Evolutionary conservation across 345 rosid species (phyloP).

Genomic region (Syzygium grande): DNA sequence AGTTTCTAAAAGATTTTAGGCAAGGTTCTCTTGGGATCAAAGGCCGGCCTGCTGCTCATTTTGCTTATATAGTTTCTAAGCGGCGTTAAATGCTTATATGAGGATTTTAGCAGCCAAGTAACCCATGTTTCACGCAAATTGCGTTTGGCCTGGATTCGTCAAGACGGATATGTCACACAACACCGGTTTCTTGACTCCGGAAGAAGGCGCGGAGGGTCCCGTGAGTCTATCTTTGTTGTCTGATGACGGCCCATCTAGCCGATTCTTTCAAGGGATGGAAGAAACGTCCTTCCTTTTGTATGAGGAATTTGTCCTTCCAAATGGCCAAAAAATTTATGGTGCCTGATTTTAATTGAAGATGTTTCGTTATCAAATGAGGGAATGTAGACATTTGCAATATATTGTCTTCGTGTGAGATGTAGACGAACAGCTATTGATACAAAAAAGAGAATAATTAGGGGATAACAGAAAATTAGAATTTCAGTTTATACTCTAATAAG

Average conservation of each 20-base stretch:
- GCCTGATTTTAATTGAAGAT: neutral
- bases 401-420: neutral
- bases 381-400: neutral
- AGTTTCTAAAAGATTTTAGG: constrained; percentile 29
- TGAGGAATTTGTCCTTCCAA: neutral
- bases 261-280: constrained; percentile 3
- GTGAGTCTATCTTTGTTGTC: constrained; percentile 6
- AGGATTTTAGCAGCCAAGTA: constrained; percentile 8
- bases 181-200: neutral
- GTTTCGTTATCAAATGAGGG: neutral
- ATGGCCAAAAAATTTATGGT: neutral
- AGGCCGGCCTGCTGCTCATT: constrained; percentile 16
- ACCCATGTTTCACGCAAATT: neutral
- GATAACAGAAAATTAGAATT: neutral
- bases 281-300: neutral
- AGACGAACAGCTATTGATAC: neutral
- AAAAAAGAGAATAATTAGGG: neutral
- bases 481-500: neutral
- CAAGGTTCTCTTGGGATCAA: constrained; percentile 22
- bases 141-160: constrained; percentile 11
- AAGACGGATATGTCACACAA: neutral
- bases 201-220: constrained; percentile 3
- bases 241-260: constrained; percentile 1
- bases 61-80: constrained; percentile 13
- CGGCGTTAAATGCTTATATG: constrained; percentile 11